These are phyloP conservation scores for Grifola frondosa DNA, from an alignment of 1,284 basidiomycete genomes.

Conservation along the genomic window DNA sequence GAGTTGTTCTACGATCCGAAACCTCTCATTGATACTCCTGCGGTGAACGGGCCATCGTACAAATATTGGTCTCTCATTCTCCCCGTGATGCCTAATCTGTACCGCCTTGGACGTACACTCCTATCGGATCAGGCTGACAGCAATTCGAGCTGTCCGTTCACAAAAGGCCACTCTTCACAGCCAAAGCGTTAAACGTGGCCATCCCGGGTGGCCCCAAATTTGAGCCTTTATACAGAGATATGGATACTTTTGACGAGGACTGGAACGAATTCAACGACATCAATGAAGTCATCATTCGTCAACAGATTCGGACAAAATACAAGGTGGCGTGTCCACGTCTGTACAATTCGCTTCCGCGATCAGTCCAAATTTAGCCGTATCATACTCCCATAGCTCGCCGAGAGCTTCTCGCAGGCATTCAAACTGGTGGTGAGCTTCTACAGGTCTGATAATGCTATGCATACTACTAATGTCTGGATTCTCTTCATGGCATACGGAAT, in stretches of 20 bases:
- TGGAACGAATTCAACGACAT: conserved; percentile 99
- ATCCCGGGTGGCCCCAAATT: conserved; percentile 98
- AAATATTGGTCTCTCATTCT: conserved; percentile 91
- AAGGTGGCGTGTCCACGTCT: conserved; percentile 98
- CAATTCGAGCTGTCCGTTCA: conserved; percentile 92
- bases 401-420: conserved; percentile 74
- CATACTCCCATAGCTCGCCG: conserved; percentile 84
- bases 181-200: conserved; percentile 96
- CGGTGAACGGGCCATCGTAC: conserved; percentile 92
- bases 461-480: too few relatives aligned
- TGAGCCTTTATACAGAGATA: conserved; percentile 90
- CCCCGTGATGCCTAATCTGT: conserved; percentile 95
- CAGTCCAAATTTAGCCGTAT: conserved; percentile 92
- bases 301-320: conserved; percentile 98
- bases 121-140: conserved; percentile 88
- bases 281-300: conserved; percentile 98
- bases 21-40: conserved; percentile 83
- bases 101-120: conserved; percentile 90
- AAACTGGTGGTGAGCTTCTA: conserved; percentile 89
- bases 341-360: conserved; percentile 96
- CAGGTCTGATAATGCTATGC: too few relatives aligned
- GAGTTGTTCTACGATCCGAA: conserved; percentile 99
- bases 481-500: too few relatives aligned
- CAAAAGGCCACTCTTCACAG: conserved; percentile 96
- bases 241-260: conserved; percentile 96